Evolutionary conservation across 805 yeast species (phyloP).

Genomic region (Ogataea paradorogensis): DNA sequence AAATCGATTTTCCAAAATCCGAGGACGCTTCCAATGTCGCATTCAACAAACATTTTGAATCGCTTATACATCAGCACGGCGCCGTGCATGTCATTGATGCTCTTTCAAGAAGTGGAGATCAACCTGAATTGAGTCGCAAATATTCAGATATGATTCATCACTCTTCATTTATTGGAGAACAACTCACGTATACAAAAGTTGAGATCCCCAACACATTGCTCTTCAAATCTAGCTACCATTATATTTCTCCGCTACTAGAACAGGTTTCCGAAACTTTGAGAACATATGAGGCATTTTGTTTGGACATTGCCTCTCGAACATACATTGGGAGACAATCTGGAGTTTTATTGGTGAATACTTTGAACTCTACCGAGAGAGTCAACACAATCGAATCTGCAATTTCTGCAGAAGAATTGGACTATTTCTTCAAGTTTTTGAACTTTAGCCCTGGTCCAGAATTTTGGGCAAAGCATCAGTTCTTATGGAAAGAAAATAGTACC

Average conservation of each 20-base stretch:
- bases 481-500: conserved; percentile 49
- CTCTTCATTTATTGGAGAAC: conserved; percentile 14
- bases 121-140: conserved; percentile 43
- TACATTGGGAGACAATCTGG: conserved; percentile 50
- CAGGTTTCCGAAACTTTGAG: conserved; percentile 32
- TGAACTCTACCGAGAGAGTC: conserved; percentile 49
- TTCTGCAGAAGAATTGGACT: conserved; percentile 46
- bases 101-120: conserved; percentile 39
- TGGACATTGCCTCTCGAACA: conserved; percentile 34
- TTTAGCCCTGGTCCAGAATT: conserved; percentile 30
- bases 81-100: conserved; percentile 50
- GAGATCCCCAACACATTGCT: conserved; percentile 36
- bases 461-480: conserved; percentile 39
- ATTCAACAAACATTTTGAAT: conserved; percentile 48
- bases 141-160: conserved; percentile 32
- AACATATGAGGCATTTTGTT: conserved; percentile 46
- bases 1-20: conserved; percentile 47
- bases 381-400: conserved; percentile 45
- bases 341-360: conserved; percentile 47
- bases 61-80: conserved; percentile 45
- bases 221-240: conserved; percentile 31
- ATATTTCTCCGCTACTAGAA: conserved; percentile 21
- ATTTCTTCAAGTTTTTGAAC: conserved; percentile 44
- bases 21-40: conserved; percentile 55
- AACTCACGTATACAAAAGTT: conserved; percentile 34